Conservation (phyloP, 1,139 yeast species). For the Geotrichum carabidarum region DNA sequence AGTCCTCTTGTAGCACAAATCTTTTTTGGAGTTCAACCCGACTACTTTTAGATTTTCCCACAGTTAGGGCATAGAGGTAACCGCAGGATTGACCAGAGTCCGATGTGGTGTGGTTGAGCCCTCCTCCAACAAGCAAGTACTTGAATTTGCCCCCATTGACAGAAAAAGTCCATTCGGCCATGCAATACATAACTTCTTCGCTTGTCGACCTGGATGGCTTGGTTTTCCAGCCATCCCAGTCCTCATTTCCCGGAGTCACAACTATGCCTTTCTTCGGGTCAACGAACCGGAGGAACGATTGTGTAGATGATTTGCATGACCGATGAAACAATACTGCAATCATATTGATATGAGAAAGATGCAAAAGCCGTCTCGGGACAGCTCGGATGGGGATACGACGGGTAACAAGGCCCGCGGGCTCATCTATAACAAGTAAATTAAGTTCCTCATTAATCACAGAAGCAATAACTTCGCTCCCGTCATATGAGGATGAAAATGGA, state of each 20-base stretch:
- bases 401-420: background rate
- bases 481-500: background rate
- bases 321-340: constrained; percentile 11
- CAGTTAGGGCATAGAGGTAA: constrained; percentile 11
- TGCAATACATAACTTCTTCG: constrained; percentile 9
- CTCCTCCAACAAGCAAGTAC: constrained; percentile 15
- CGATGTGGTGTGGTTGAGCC: background rate
- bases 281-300: constrained; percentile 9
- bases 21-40: constrained; percentile 12
- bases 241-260: constrained; percentile 8
- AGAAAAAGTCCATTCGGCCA: constrained; percentile 12
- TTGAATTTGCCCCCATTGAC: constrained; percentile 12
- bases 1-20: constrained; percentile 9
- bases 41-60: constrained; percentile 6
- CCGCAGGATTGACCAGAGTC: constrained; percentile 1
- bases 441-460: constrained; percentile 8
- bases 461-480: constrained; percentile 7
- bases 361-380: constrained; percentile 7
- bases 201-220: background rate
- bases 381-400: constrained; percentile 9
- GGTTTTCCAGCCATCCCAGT: constrained; percentile 15
- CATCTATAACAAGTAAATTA: constrained; percentile 4
- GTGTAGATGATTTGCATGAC: constrained; percentile 6
- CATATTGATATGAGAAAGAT: constrained; percentile 11
- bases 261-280: constrained; percentile 7